Evolutionary conservation across 768 basidiomycete species (phyloP), one percentile per base, ranked within the genome.

Genomic region (Podaxis carcinomalis): DNA sequence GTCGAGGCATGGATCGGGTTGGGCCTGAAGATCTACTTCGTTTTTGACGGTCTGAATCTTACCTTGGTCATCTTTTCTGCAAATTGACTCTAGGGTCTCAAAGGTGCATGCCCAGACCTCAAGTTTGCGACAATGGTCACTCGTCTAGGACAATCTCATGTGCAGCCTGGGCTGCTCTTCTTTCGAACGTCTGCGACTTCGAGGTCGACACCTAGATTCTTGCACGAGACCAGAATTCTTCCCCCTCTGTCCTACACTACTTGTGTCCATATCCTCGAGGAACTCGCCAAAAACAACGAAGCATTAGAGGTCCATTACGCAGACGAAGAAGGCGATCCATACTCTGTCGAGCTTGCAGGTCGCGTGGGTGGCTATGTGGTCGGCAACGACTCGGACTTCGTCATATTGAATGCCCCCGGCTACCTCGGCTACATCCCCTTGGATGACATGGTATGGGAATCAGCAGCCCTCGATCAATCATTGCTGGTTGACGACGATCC

Each of bases 261-360:
- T 2, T 90, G 86, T 65, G 68, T 92, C 1, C 75, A 83, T 50
- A 82, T 83, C 7, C 72, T 93, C 2, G 67, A 76, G 47, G 63
- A 63, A 10, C 59, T 87, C 9, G 64, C 72, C n/a, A 62, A 65
- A 13, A 73, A 70, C 1, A 65, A 74, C 19, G 51, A 40, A 3
- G 65, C 66, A 4, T 68, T 91, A 19, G 75, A 85, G 42, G 65
- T 92, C 5, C 83, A 88, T 70, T 87, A 87, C 63, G 90, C 91
- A 5, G 90, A 93, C 65, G 87, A 87, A 71, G 92, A 93, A 70
- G 90, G 84, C 9, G 92, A 93, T 70, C 89, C 90, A 2, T 92
- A 84, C 66, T 86, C 88, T n/a, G 91, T 93, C 5, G 91, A 91
- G 65, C 78, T 94, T 6, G 92, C 92, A 9, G 91, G 85, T 13